Percentiles rank a stretch among this genome's conserved stretches.
phyloP scores from a whole-genome alignment of 805 yeast genomes.

The Hagleromyces aurorensis region DNA sequence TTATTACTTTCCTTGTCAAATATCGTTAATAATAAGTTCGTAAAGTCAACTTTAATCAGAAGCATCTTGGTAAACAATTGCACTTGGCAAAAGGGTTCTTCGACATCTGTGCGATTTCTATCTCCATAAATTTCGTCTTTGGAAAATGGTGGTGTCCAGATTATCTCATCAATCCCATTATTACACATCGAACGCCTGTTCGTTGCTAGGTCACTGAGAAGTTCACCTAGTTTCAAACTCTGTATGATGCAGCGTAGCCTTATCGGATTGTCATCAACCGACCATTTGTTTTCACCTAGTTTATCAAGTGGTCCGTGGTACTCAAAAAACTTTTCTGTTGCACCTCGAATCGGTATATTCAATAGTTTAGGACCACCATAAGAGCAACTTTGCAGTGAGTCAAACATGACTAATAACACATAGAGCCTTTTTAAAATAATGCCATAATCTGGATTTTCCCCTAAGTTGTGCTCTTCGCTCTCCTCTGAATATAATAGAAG shows the following conservation, averaged over 20 bases:
- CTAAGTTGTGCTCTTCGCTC: conserved; percentile 2
- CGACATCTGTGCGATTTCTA: neutral
- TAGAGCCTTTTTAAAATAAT: conserved; percentile 38
- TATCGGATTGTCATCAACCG: conserved; percentile 20
- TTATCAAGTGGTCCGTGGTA: too few relatives aligned
- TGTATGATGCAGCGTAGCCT: conserved; percentile 19
- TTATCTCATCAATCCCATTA: conserved; percentile 4
- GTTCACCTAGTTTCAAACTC: conserved; percentile 22
- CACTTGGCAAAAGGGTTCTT: conserved; percentile 5
- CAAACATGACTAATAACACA: conserved; percentile 40
- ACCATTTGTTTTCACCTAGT: conserved; percentile 25
- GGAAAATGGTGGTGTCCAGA: conserved; percentile 12
- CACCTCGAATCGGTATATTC: conserved; percentile 20
- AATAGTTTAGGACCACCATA: conserved; percentile 40
- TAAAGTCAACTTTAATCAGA: conserved; percentile 15
- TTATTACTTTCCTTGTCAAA: conserved; percentile 7
- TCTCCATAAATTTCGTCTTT: conserved; percentile 1
- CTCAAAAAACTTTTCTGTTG: conserved; percentile 11
- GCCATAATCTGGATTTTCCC: conserved; percentile 29
- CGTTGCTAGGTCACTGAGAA: conserved; percentile 19
- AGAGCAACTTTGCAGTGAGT: conserved; percentile 43
- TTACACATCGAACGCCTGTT: conserved; percentile 19
- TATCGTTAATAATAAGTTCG: conserved; percentile 13
- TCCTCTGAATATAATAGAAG: conserved; percentile 27
- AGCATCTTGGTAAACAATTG: conserved; percentile 16